These are phyloP conservation scores for Castanea crenata DNA, from an alignment of 306 rosid species.

Conservation along the genomic window DNA sequence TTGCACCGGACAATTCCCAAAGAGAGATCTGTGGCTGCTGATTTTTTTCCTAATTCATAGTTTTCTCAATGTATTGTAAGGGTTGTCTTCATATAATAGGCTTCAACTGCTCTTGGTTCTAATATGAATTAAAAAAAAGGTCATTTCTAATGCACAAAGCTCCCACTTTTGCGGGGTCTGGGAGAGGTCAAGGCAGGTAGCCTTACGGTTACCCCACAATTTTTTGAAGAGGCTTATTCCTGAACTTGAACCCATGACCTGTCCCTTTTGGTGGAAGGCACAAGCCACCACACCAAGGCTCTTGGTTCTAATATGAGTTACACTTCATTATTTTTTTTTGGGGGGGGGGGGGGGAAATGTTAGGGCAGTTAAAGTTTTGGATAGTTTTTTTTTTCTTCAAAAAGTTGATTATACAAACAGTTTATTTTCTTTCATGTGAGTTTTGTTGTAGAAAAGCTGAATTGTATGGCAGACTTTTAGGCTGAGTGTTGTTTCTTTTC, in stretches of 20 bases:
- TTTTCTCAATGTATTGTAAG: background rate
- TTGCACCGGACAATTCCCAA: background rate
- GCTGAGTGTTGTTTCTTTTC: slow-evolving; percentile 11
- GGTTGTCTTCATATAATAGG: background rate
- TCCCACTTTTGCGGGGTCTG: no score
- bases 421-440: background rate
- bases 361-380: background rate
- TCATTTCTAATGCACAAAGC: no score
- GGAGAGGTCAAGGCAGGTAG: no score
- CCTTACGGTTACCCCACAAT: no score
- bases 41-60: background rate
- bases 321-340: background rate
- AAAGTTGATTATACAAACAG: background rate
- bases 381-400: background rate
- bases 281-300: background rate
- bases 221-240: no score
- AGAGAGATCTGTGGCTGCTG: background rate
- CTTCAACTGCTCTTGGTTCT: background rate
- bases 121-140: background rate
- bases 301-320: background rate
- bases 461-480: background rate
- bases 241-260: no score
- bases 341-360: no score
- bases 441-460: background rate
- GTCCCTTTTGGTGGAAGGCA: no score